Conservation (phyloP, 2,329 filamentous ascomycete species). For the Piedraia hortae region DNA sequence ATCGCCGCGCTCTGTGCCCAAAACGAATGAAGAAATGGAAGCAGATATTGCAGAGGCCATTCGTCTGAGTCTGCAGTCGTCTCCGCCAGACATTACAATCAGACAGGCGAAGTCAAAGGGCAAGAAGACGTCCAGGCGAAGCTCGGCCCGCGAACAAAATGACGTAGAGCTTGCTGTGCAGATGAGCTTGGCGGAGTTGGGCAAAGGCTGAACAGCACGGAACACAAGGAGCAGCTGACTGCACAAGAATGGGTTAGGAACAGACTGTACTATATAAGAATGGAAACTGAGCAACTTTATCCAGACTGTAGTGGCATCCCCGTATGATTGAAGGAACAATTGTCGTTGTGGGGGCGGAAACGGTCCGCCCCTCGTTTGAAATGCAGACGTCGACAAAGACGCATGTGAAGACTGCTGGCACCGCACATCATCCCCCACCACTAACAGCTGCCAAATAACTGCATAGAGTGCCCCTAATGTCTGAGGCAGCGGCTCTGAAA, state of each 20-base stretch:
- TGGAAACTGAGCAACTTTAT: too few species aligned
- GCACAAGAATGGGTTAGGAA: too few species aligned
- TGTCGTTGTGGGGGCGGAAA: too few species aligned
- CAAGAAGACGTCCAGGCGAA: slow-evolving; percentile 12
- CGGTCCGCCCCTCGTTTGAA: slow-evolving; percentile 1
- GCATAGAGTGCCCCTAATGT: too few species aligned
- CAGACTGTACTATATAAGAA: too few species aligned
- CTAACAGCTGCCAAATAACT: slow-evolving; percentile 1
- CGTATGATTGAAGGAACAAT: too few species aligned
- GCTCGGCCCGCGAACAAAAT: slow-evolving; percentile 20
- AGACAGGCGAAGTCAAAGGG: slow-evolving; percentile 15
- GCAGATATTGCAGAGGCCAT: slow-evolving; percentile 36
- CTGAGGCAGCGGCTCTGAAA: slow-evolving; percentile 12
- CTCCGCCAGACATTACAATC: slow-evolving; percentile 18
- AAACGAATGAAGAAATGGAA: slow-evolving; percentile 23
- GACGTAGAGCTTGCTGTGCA: slow-evolving; percentile 35
- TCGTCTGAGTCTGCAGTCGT: slow-evolving; percentile 19
- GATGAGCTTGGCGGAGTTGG: slow-evolving; percentile 31
- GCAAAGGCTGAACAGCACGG: too few species aligned
- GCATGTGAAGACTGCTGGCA: slow-evolving; percentile 1
- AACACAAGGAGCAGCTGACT: too few species aligned
- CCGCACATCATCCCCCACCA: neutral
- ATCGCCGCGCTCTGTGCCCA: slow-evolving; percentile 11
- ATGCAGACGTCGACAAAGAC: neutral
- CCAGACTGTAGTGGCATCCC: too few species aligned